phyloP scores from a whole-genome alignment of 371 early-diverging fungal genomes.

The Rhizopus microsporus region DNA sequence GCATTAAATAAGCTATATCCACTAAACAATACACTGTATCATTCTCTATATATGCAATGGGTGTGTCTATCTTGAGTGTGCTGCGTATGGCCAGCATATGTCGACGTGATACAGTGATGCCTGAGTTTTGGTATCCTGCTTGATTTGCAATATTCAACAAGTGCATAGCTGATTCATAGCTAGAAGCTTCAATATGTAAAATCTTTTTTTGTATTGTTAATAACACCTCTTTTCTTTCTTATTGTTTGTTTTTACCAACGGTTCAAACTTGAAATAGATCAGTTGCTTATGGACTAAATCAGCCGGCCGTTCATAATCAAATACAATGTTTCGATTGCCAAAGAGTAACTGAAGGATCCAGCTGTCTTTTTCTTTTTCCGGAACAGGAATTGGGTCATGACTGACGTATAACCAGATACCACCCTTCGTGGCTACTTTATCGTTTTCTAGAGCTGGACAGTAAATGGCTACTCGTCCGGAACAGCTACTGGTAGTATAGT shows the following conservation, averaged over 20 bases:
- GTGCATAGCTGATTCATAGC: conserved; percentile 53
- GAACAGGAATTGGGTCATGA: conserved; percentile 57
- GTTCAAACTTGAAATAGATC: conserved; percentile 66
- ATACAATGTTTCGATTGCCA: conserved; percentile 37
- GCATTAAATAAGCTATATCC: conserved; percentile 42
- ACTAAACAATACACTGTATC: conserved; percentile 50
- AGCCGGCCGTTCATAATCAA: conserved; percentile 11
- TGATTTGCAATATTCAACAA: conserved; percentile 53
- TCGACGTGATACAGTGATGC: conserved; percentile 59
- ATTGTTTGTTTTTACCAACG: conserved; percentile 46
- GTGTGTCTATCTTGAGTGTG: conserved; percentile 63
- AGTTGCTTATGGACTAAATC: conserved; percentile 29
- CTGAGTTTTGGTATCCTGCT: conserved; percentile 66
- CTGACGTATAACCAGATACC: conserved; percentile 65
- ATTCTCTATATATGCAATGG: conserved; percentile 55
- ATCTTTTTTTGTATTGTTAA: conserved; percentile 36
- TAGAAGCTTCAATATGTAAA: conserved; percentile 61
- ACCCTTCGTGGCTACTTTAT: conserved; percentile 47
- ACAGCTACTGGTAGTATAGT: conserved; percentile 65
- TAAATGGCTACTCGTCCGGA: conserved; percentile 63
- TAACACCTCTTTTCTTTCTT: not conserved
- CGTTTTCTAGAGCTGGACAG: conserved; percentile 42
- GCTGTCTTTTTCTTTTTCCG: conserved; percentile 17
- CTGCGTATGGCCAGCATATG: conserved; percentile 66
- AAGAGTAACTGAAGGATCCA: conserved; percentile 43